phyloP scores from a whole-genome alignment of 2,329 filamentous ascomycete species.

The Monosporascus ibericus region DNA sequence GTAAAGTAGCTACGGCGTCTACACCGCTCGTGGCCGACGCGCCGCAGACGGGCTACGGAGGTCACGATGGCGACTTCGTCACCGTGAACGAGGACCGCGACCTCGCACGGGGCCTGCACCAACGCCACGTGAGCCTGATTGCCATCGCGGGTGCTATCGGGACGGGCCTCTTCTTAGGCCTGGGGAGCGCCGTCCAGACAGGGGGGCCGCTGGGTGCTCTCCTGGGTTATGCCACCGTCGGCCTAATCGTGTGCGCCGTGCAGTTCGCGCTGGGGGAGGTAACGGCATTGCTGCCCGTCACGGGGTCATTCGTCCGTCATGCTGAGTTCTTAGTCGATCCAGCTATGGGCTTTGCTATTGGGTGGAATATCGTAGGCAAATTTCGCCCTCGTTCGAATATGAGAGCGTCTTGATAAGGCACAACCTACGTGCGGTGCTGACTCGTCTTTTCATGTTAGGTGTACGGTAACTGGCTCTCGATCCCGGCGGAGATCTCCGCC shows the following conservation, averaged over 20 bases:
- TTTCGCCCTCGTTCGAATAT: too few species aligned
- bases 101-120: slow-evolving; percentile 43
- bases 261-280: slow-evolving; percentile 56
- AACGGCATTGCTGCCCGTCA: slow-evolving; percentile 55
- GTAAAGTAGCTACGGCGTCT: too few species aligned
- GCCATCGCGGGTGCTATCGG: slow-evolving; percentile 57
- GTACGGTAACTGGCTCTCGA: slow-evolving; percentile 48
- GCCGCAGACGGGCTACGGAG: not conserved
- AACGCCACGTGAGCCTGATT: slow-evolving; percentile 56
- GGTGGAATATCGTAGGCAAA: slow-evolving; percentile 37
- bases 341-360: slow-evolving; percentile 49
- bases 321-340: slow-evolving; percentile 56
- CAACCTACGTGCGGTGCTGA: not conserved
- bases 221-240: slow-evolving; percentile 50
- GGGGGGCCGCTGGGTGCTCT: slow-evolving; percentile 43
- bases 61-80: slow-evolving; percentile 37
- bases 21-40: not conserved
- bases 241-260: slow-evolving; percentile 50
- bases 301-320: slow-evolving; percentile 56
- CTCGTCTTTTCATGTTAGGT: slow-evolving; percentile 19
- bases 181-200: slow-evolving; percentile 45
- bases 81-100: slow-evolving; percentile 42
- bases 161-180: slow-evolving; percentile 55
- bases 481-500: slow-evolving; percentile 57
- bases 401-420: too few species aligned